These are phyloP conservation scores for Rhynchospora tenuis DNA, from an alignment of 176 grass and related monocot genomes.

Conservation along the genomic window DNA sequence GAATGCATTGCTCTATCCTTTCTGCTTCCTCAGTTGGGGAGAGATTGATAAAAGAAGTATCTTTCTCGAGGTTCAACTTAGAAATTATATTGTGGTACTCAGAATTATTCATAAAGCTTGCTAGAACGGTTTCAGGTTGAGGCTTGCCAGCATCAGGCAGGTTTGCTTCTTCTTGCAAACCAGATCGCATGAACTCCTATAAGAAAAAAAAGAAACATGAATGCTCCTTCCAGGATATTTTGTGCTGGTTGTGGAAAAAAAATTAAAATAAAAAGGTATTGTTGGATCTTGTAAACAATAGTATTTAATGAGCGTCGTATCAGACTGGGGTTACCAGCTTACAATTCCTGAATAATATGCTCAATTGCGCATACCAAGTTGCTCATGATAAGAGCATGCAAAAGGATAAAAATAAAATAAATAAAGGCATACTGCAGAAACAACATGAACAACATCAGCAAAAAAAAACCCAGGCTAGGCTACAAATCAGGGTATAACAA, in stretches of 20 bases:
- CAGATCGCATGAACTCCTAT: constrained; percentile 55
- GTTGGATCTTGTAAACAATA: not conserved
- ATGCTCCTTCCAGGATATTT: not conserved
- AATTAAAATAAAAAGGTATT: not conserved
- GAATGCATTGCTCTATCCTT: constrained; percentile 53
- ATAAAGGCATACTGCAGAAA: not conserved
- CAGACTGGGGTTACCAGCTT: not conserved
- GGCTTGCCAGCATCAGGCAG: constrained; percentile 40
- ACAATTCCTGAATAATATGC: not conserved
- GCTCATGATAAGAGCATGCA: not conserved
- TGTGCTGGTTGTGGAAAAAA: not conserved
- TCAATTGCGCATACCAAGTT: not conserved
- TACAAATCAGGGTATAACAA: not conserved
- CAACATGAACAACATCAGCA: not conserved
- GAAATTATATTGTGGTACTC: constrained; percentile 59
- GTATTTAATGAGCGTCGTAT: not conserved
- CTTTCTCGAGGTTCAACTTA: constrained; percentile 46
- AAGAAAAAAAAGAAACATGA: constrained; percentile 22
- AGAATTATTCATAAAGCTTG: constrained; percentile 50
- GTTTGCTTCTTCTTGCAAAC: constrained; percentile 48
- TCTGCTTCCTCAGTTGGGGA: constrained; percentile 42
- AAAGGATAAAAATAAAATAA: not conserved
- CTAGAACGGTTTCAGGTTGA: constrained; percentile 42
- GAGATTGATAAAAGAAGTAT: constrained; percentile 32
- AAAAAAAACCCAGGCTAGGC: not conserved